Conservation (phyloP, 306 rosid genomes). For the Fragaria nilgerrensis region DNA sequence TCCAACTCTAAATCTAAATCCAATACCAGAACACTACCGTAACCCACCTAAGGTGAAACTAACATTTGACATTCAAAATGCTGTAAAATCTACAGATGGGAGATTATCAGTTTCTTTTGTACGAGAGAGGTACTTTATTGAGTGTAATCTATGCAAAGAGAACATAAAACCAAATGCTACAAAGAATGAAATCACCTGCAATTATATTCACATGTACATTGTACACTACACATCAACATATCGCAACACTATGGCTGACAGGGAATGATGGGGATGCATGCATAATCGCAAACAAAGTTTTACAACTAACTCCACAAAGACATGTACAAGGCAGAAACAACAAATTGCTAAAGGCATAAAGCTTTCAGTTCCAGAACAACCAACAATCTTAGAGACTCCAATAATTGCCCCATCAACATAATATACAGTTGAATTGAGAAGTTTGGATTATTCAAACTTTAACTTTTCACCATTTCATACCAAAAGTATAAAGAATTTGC, state of each 20-base stretch:
- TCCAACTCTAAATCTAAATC: neutral
- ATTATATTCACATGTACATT: neutral
- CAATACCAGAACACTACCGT: neutral
- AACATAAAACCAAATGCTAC: neutral
- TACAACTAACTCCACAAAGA: neutral
- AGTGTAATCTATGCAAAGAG: neutral
- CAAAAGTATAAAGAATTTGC: neutral
- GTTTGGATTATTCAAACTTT: neutral
- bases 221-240: neutral
- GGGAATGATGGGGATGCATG: neutral
- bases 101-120: neutral
- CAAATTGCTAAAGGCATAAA: neutral
- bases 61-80: neutral
- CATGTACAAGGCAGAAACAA: neutral
- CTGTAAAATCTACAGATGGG: neutral
- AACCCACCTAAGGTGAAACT: neutral
- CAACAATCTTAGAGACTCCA: neutral
- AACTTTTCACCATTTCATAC: neutral
- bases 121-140: neutral
- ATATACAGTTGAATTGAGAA: neutral
- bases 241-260: neutral
- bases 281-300: neutral
- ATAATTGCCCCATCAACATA: neutral
- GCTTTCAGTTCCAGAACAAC: neutral
- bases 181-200: neutral